Percentiles rank a stretch among this genome's conserved stretches.
Conservation (phyloP, 441 rosid genomes). For the Populus trichocarpa region DNA sequence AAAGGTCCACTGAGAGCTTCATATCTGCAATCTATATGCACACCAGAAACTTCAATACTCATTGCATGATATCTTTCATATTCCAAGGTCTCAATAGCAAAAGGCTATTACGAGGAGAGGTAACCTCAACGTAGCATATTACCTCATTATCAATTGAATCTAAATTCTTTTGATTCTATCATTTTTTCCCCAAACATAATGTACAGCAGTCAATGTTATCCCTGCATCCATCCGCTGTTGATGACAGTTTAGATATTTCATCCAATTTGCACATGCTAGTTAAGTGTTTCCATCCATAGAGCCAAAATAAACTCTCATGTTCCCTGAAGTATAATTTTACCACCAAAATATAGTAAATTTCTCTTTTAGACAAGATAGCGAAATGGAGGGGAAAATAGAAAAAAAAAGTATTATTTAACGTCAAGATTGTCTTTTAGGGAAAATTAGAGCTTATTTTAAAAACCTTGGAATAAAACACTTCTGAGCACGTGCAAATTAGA, state of each 20-base stretch:
- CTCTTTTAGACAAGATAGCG: background rate
- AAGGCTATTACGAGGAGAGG: background rate
- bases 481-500: background rate
- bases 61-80: background rate
- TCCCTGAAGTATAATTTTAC: background rate
- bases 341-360: background rate
- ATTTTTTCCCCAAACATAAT: background rate
- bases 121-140: background rate
- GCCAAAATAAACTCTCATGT: background rate
- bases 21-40: constrained; percentile 61
- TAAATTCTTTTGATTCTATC: background rate
- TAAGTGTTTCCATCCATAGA: background rate
- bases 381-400: background rate
- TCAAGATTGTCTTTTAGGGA: background rate
- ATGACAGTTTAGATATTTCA: background rate
- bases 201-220: background rate
- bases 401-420: too few species aligned
- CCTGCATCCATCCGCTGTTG: background rate
- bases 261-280: background rate
- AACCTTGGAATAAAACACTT: background rate
- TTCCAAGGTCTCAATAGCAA: background rate
- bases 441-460: background rate
- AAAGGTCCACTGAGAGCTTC: constrained; percentile 63
- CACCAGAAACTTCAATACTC: background rate
- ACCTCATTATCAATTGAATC: background rate